phyloP scores from a whole-genome alignment of 2,329 filamentous ascomycete genomes.

The Paraphoma chrysanthemicola region DNA sequence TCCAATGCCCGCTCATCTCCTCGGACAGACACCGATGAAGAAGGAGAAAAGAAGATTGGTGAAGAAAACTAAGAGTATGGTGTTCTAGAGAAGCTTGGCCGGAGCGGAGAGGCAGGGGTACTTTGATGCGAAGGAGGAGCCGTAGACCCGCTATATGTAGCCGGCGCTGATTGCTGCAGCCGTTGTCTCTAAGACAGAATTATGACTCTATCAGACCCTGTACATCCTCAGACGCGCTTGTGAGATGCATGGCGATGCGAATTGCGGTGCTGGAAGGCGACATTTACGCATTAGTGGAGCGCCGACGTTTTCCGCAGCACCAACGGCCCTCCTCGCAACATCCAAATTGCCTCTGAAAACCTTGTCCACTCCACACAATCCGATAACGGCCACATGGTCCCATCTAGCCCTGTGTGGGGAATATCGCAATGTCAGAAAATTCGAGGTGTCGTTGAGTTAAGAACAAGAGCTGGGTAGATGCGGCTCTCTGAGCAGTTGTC shows the following conservation, averaged over 20 bases:
- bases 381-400: conserved; percentile 21
- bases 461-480: conserved; percentile 21
- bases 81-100: neutral
- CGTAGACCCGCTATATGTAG: neutral
- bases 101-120: neutral
- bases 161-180: neutral
- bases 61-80: neutral
- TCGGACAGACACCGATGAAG: neutral
- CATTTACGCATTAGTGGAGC: neutral
- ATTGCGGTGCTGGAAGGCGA: no score
- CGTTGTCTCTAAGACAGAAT: no score
- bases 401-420: conserved; percentile 11
- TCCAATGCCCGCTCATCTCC: neutral
- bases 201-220: no score
- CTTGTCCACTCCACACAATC: conserved; percentile 12
- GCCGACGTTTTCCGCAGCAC: conserved; percentile 27
- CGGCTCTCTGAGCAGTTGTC: conserved; percentile 14
- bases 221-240: no score
- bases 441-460: conserved; percentile 10
- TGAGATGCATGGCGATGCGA: no score
- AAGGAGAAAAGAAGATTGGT: neutral
- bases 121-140: neutral
- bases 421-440: conserved; percentile 11
- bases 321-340: conserved; percentile 20
- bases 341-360: conserved; percentile 8